phyloP scores from a whole-genome alignment of 257 asterid genomes.

The Solanum bulbocastanum region DNA sequence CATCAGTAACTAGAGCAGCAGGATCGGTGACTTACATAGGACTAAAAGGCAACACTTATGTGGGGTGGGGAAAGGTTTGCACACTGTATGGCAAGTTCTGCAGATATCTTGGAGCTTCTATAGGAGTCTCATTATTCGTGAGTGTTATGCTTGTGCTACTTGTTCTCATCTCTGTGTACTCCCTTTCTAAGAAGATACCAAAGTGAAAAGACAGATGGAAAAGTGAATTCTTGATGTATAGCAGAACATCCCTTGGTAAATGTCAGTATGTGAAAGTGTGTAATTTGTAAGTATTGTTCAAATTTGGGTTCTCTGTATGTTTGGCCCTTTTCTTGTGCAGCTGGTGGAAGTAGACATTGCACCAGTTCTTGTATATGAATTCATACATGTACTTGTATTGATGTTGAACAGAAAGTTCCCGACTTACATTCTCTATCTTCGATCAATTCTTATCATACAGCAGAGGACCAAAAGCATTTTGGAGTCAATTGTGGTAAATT shows the following conservation, averaged over 20 bases:
- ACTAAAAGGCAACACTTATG: slow-evolving; percentile 52
- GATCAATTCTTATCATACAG: neutral
- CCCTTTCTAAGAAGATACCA: slow-evolving; percentile 63
- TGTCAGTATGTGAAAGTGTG: neutral
- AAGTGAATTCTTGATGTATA: neutral
- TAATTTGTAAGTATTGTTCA: neutral
- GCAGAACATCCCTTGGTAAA: neutral
- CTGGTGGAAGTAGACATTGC: neutral
- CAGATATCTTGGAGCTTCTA: slow-evolving; percentile 51
- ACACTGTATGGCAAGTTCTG: slow-evolving; percentile 38
- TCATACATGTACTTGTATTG: neutral
- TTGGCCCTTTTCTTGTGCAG: slow-evolving; percentile 11
- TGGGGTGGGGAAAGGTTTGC: slow-evolving; percentile 53
- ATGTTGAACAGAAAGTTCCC: neutral
- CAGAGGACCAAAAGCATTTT: neutral
- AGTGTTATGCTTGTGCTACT: slow-evolving; percentile 41
- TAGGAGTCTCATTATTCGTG: slow-evolving; percentile 44
- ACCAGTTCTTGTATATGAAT: neutral
- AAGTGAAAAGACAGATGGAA: slow-evolving; percentile 16
- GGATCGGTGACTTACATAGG: slow-evolving; percentile 77
- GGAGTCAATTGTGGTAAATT: neutral
- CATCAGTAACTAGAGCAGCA: slow-evolving; percentile 72
- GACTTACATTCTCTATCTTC: neutral
- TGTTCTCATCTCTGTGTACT: slow-evolving; percentile 36
- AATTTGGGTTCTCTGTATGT: slow-evolving; percentile 6